Evolutionary conservation across 2,329 filamentous ascomycete species (phyloP), one percentile per base, ranked within the genome.

Genomic region (Chalara sp.): DNA sequence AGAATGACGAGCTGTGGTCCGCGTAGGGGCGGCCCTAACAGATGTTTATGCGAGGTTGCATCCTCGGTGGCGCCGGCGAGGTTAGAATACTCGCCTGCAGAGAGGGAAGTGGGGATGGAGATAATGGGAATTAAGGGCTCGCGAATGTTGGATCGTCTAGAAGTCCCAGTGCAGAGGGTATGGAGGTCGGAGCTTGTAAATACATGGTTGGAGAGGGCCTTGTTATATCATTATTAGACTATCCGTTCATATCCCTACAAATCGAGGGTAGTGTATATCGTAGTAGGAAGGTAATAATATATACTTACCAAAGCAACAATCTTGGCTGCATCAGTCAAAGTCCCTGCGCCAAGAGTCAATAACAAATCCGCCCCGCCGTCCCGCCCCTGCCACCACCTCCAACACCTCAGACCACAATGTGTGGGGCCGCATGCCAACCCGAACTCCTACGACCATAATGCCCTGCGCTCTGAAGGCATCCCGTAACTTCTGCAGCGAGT

Each of bases 1-100:
- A 79, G 70, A 43, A 82, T 74, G 5, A 81, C 68, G 2, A 83
- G 68, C 29, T 40, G 37, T 7, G 46, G 46, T 11, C 46, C 46
- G 11, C n/a, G 28, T 4, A 70, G 61, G 0, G 78, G 71, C 0
- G 72, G 70, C 7, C 6, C 31, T 13, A 47, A 47, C 8, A 47
- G 41, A 10, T 52, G 35, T 37, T 51, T 53, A 35, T 46, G 40
- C 13, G 37, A 47, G 29, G 35, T 48, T 6, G 21, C 40, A 12
- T 30, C 42, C 12, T 48, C 69, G 3, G 70, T 72, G 7, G 61
- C 68, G n/a, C 70, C 70, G 4, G 64, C 68, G 21, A 64, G 58
- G 8, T 57, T 49, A 7, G 61, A 63, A 53, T 67, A 72, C 53
- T 71, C 69, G 10, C 63, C 68, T 3, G 64, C 68, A 1, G 68